Conservation (phyloP, 805 yeast species). For the Schizosaccharomyces lindneri region DNA sequence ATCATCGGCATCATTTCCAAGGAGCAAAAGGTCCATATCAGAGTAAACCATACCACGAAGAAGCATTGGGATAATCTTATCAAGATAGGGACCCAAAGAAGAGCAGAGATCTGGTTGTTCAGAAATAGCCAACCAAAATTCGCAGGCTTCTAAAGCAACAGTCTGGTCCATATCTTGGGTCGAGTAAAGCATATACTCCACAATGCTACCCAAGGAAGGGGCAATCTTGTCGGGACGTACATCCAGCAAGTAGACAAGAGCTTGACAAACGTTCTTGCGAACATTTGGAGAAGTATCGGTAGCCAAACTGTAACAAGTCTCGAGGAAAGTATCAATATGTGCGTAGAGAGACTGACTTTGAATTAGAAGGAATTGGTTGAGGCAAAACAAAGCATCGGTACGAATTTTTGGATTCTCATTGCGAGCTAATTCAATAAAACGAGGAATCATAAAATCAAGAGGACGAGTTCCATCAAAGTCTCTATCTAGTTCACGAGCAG, state of each 20-base stretch:
- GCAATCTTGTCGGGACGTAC: conserved; percentile 54
- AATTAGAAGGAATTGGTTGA: conserved; percentile 50
- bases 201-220: conserved; percentile 68
- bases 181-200: conserved; percentile 59
- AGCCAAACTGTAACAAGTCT: conserved; percentile 45
- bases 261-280: conserved; percentile 48
- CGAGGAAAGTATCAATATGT: conserved; percentile 41
- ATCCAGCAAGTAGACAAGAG: conserved; percentile 48
- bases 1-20: conserved; percentile 30
- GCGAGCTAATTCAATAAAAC: conserved; percentile 29
- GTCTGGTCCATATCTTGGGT: conserved; percentile 39
- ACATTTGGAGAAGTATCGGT: conserved; percentile 32
- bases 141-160: conserved; percentile 81
- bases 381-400: conserved; percentile 39
- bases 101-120: conserved; percentile 26
- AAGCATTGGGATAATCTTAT: conserved; percentile 47
- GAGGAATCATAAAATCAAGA: conserved; percentile 32
- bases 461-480: conserved; percentile 46
- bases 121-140: conserved; percentile 55
- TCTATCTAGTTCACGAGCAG: conserved; percentile 35
- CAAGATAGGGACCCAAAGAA: conserved; percentile 32
- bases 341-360: conserved; percentile 40
- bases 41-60: conserved; percentile 68
- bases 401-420: conserved; percentile 23
- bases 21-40: conserved; percentile 46